These are phyloP conservation scores for Phytophthora nicotianae DNA, from an alignment of 352 stramenopile species.

Conservation along the genomic window DNA sequence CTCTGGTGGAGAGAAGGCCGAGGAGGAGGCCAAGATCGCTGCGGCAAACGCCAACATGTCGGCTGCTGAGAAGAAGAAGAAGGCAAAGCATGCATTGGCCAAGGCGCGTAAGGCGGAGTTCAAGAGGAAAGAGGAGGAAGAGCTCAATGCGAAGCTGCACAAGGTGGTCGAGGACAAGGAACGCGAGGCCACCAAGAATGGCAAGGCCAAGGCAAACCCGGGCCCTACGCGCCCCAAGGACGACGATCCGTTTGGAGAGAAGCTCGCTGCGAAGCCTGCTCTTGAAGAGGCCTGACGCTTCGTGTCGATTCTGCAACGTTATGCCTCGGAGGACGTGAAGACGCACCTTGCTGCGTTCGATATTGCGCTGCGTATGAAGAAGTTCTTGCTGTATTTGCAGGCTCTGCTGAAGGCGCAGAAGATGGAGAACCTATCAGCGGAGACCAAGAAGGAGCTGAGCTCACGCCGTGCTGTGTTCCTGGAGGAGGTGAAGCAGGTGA, in stretches of 20 bases:
- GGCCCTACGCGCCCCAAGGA: conserved; percentile 56
- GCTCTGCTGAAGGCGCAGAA: conserved; percentile 67
- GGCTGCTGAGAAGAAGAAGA: conserved; percentile 95
- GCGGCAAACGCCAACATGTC: conserved; percentile 87
- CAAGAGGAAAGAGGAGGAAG: conserved; percentile 81
- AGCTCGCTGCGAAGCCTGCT: conserved; percentile 66
- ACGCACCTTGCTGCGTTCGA: conserved; percentile 82
- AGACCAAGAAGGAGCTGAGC: conserved; percentile 43
- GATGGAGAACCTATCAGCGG: conserved; percentile 34
- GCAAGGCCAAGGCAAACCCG: conserved; percentile 75
- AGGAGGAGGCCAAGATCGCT: conserved; percentile 33
- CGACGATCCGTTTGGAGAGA: conserved; percentile 72
- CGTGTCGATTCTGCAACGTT: conserved; percentile 70
- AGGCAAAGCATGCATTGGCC: conserved; percentile 87
- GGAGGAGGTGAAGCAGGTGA: conserved; percentile 58
- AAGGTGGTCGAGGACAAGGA: conserved; percentile 83
- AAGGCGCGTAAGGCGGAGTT: conserved; percentile 92
- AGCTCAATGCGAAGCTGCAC: conserved; percentile 73
- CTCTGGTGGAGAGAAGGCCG: conserved; percentile 68
- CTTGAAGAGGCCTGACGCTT: conserved; percentile 85
- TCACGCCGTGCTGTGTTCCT: conserved; percentile 48
- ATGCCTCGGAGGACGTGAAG: conserved; percentile 57
- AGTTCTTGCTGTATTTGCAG: conserved; percentile 77
- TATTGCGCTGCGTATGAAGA: conserved; percentile 75
- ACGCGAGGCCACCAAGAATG: conserved; percentile 63